Conservation (phyloP, 257 asterid genomes). For the Scutellaria minor region DNA sequence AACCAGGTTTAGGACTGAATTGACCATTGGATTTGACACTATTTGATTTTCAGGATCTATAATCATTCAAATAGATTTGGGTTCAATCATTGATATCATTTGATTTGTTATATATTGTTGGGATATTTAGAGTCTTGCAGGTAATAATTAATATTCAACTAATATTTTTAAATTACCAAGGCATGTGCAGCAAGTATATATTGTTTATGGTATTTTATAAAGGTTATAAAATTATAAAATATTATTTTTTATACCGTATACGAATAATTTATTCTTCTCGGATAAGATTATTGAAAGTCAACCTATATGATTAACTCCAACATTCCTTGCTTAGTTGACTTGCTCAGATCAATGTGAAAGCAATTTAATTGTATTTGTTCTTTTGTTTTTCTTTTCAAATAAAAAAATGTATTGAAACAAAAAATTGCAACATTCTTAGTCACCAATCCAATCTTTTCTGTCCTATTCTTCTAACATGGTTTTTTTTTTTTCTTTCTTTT, state of each 20-base stretch:
- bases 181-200: too few species aligned
- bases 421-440: conserved; percentile 5
- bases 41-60: not conserved
- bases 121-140: not conserved
- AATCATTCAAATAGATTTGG: conserved; percentile 25
- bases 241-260: not conserved
- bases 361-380: not conserved
- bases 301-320: conserved; percentile 18
- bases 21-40: conserved; percentile 32
- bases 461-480: not conserved
- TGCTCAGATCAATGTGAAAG: conserved; percentile 13
- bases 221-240: not conserved
- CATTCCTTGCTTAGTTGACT: conserved; percentile 21
- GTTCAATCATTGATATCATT: conserved; percentile 29
- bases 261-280: not conserved
- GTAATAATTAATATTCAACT: too few species aligned
- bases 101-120: not conserved
- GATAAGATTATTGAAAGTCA: conserved; percentile 24
- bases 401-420: not conserved
- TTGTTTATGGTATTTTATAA: too few species aligned
- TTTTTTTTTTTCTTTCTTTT: too few species aligned
- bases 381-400: not conserved
- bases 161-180: too few species aligned
- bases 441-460: conserved; percentile 22
- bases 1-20: conserved; percentile 25